Conservation (phyloP, 192 early-diverging fungal genomes). For the Pilobolus umbonatus region DNA sequence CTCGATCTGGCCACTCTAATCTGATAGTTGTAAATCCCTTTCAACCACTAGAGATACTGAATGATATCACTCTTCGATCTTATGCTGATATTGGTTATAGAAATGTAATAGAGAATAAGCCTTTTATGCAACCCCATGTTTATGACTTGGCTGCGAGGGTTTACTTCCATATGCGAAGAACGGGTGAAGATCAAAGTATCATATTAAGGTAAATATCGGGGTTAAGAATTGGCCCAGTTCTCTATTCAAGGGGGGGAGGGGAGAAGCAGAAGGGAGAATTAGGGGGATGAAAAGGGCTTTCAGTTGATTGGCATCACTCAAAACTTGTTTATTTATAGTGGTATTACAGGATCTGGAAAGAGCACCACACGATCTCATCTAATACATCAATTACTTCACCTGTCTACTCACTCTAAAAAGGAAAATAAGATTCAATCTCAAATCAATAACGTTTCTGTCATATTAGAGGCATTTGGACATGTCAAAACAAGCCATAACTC, state of each 20-base stretch:
- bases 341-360: slow-evolving; percentile 86
- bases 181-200: slow-evolving; percentile 71
- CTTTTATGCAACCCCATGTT: slow-evolving; percentile 57
- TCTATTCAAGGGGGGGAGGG: not conserved
- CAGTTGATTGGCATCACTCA: not conserved
- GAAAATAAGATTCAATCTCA: slow-evolving; percentile 69
- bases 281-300: not conserved
- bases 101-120: slow-evolving; percentile 30
- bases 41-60: slow-evolving; percentile 42
- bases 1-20: slow-evolving; percentile 44
- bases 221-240: slow-evolving; percentile 5
- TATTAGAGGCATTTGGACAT: slow-evolving; percentile 80
- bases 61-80: slow-evolving; percentile 44
- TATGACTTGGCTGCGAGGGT: slow-evolving; percentile 66
- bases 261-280: not conserved
- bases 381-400: slow-evolving; percentile 66
- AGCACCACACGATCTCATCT: slow-evolving; percentile 64
- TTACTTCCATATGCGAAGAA: slow-evolving; percentile 68
- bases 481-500: slow-evolving; percentile 59
- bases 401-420: slow-evolving; percentile 71
- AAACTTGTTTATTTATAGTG: slow-evolving; percentile 42
- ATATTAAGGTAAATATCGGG: slow-evolving; percentile 51
- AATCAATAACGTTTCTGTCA: slow-evolving; percentile 61
- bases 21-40: slow-evolving; percentile 54
- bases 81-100: slow-evolving; percentile 55